Percentiles rank a stretch among this genome's conserved stretches.
Evolutionary conservation across 2,329 filamentous ascomycete species (phyloP).

Genomic region (Cercospora sp.): DNA sequence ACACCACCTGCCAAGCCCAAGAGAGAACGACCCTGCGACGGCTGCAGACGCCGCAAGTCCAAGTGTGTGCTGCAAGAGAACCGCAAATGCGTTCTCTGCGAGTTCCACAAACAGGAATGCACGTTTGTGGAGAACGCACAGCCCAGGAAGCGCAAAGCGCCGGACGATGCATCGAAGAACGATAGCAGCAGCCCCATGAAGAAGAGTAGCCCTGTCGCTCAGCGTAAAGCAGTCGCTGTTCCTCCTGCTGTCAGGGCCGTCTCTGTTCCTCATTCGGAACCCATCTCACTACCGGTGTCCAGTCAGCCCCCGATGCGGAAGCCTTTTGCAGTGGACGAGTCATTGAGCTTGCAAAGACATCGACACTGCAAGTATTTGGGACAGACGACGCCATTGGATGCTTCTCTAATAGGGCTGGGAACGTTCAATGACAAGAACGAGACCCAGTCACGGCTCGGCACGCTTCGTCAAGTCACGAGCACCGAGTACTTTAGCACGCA

Average conservation of each 20-base stretch:
- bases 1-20: slow-evolving; percentile 30
- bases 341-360: slow-evolving; percentile 71
- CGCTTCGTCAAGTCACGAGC: slow-evolving; percentile 72
- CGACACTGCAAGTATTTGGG: slow-evolving; percentile 83
- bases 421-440: slow-evolving; percentile 80
- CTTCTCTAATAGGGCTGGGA: slow-evolving; percentile 77
- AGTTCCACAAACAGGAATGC: slow-evolving; percentile 75
- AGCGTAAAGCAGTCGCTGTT: slow-evolving; percentile 18
- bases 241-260: slow-evolving; percentile 9
- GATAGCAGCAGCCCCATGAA: slow-evolving; percentile 24
- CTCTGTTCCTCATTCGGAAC: neutral
- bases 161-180: slow-evolving; percentile 50
- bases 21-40: slow-evolving; percentile 60
- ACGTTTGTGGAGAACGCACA: slow-evolving; percentile 75
- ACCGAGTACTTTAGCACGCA: slow-evolving; percentile 78
- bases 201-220: slow-evolving; percentile 30
- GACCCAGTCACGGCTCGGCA: slow-evolving; percentile 64
- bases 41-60: slow-evolving; percentile 70
- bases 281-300: slow-evolving; percentile 5
- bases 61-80: slow-evolving; percentile 79
- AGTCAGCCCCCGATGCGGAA: slow-evolving; percentile 31
- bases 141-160: slow-evolving; percentile 74
- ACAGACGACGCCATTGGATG: slow-evolving; percentile 79
- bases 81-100: slow-evolving; percentile 71
- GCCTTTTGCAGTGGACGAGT: slow-evolving; percentile 46